phyloP scores from a whole-genome alignment of 768 basidiomycete genomes.

The Pleurotus djamor region DNA sequence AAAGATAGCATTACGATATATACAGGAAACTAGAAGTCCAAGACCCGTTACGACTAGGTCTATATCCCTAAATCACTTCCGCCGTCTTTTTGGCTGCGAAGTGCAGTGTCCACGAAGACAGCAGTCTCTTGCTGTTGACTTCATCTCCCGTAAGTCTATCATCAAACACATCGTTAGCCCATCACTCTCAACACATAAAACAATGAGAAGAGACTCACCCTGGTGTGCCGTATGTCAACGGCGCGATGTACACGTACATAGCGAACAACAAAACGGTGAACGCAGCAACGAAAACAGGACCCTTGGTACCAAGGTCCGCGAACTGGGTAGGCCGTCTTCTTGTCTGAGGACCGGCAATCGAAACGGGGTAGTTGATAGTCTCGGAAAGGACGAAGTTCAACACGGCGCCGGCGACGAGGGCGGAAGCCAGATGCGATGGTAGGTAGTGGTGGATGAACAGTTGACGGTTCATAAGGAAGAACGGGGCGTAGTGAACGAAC shows the following conservation, averaged over 20 bases:
- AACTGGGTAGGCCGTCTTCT: slow-evolving; percentile 52
- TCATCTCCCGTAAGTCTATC: slow-evolving; percentile 77
- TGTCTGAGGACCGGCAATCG: slow-evolving; percentile 68
- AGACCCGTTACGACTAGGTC: background rate
- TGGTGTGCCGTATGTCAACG: slow-evolving; percentile 95
- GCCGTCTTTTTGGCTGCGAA: slow-evolving; percentile 72
- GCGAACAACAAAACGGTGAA: slow-evolving; percentile 61
- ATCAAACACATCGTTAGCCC: background rate
- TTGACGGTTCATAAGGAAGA: slow-evolving; percentile 97
- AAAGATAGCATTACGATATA: slow-evolving; percentile 6
- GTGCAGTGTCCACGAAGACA: slow-evolving; percentile 93
- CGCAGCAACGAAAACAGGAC: slow-evolving; percentile 57
- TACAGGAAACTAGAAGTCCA: background rate
- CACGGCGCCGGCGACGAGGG: slow-evolving; percentile 89
- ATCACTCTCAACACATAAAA: slow-evolving; percentile 12
- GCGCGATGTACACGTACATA: slow-evolving; percentile 75
- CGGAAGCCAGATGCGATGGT: slow-evolving; percentile 91
- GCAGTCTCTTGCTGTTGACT: slow-evolving; percentile 80
- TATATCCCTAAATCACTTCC: slow-evolving; percentile 26
- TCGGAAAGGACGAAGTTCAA: slow-evolving; percentile 90
- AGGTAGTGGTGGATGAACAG: slow-evolving; percentile 98
- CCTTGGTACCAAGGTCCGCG: slow-evolving; percentile 78
- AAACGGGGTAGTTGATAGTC: slow-evolving; percentile 89
- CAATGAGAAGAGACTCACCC: slow-evolving; percentile 56
- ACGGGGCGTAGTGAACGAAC: slow-evolving; percentile 95